Evolutionary conservation across 2,329 filamentous ascomycete species (phyloP).

Genomic region (Sporothrix protearum): DNA sequence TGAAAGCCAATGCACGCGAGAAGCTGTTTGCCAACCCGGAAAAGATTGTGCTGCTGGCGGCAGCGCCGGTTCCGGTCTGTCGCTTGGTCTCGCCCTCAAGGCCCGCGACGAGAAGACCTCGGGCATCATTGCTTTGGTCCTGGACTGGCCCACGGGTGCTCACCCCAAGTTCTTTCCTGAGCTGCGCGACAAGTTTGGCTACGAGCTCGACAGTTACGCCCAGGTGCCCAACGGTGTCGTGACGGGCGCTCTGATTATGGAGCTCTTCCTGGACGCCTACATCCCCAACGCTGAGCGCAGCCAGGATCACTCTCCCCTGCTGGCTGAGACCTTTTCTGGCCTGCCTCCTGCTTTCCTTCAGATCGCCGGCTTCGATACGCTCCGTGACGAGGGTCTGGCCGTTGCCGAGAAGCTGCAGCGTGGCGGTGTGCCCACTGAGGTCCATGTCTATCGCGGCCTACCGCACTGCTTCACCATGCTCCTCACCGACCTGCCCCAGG

Average conservation of each 20-base stretch:
- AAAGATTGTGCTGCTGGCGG: conserved; percentile 45
- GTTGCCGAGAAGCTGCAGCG: conserved; percentile 38
- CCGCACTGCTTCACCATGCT: conserved; percentile 37
- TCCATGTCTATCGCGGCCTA: conserved; percentile 37
- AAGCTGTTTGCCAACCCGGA: conserved; percentile 38
- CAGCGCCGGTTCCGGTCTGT: conserved; percentile 46
- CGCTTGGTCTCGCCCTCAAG: conserved; percentile 33
- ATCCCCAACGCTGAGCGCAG: conserved; percentile 32
- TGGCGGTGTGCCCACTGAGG: conserved; percentile 35
- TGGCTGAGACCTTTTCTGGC: conserved; percentile 34
- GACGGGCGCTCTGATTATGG: conserved; percentile 33
- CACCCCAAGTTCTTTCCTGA: conserved; percentile 38
- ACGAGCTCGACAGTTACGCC: conserved; percentile 37
- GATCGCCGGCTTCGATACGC: conserved; percentile 36
- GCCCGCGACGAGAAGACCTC: conserved; percentile 35
- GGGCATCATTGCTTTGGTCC: conserved; percentile 36
- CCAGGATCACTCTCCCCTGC: conserved; percentile 35
- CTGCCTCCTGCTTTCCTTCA: conserved; percentile 38
- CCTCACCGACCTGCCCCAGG: conserved; percentile 19
- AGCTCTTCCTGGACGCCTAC: conserved; percentile 39
- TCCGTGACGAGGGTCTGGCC: conserved; percentile 41
- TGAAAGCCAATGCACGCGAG: conserved; percentile 44
- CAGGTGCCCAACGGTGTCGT: conserved; percentile 37
- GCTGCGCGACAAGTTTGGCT: conserved; percentile 30
- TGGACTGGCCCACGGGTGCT: conserved; percentile 38